These are phyloP conservation scores for Lachancea waltii DNA, from an alignment of 805 yeast species.

Conservation along the genomic window DNA sequence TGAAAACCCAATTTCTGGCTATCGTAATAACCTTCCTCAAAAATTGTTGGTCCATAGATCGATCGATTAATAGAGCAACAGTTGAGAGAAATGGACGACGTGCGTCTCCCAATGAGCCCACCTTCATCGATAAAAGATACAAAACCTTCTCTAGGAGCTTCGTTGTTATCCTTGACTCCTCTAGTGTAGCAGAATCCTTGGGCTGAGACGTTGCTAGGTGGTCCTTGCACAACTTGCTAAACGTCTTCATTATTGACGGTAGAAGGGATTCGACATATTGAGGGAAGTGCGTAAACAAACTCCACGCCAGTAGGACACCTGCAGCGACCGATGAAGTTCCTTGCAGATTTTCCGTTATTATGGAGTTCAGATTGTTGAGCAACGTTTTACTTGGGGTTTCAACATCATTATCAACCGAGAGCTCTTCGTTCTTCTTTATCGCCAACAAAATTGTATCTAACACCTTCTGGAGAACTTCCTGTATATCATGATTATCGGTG, in stretches of 20 bases:
- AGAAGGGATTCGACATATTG: conserved; percentile 66
- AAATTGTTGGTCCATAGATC: conserved; percentile 72
- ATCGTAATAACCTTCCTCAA: conserved; percentile 67
- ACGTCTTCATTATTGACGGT: conserved; percentile 74
- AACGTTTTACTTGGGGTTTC: conserved; percentile 61
- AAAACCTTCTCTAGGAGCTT: conserved; percentile 68
- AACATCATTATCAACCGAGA: conserved; percentile 44
- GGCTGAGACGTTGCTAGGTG: conserved; percentile 55
- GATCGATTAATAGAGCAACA: conserved; percentile 83
- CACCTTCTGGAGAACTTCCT: conserved; percentile 74
- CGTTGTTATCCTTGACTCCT: conserved; percentile 78
- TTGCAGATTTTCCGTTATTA: conserved; percentile 71
- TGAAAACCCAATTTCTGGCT: conserved; percentile 86
- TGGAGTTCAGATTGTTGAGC: conserved; percentile 51
- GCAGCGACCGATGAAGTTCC: conserved; percentile 77
- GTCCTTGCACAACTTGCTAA: conserved; percentile 84
- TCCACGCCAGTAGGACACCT: conserved; percentile 78
- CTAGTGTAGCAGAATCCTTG: conserved; percentile 38
- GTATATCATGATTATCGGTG: conserved; percentile 80
- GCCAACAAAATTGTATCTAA: conserved; percentile 64
- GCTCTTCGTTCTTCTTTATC: conserved; percentile 41
- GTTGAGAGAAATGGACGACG: conserved; percentile 80
- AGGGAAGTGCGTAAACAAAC: conserved; percentile 69
- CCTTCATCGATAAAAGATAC: conserved; percentile 71
- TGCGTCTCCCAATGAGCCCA: conserved; percentile 86